These are phyloP conservation scores for Opeltia flavorubescens DNA, from an alignment of 495 filamentous ascomycete species.

Conservation along the genomic window DNA sequence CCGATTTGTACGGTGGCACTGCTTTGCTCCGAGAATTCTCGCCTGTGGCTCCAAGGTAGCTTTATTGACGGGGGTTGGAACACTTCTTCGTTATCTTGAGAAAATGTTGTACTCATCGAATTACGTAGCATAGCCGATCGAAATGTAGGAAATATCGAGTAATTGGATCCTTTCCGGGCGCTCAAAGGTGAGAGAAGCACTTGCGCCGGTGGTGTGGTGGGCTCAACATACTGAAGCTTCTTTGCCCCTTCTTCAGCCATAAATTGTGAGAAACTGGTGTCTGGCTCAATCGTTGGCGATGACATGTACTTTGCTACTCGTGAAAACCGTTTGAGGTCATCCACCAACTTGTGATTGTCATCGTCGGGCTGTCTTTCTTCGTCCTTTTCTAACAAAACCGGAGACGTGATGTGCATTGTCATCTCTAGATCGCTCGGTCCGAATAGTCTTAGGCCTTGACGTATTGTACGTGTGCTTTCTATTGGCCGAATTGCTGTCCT, in stretches of 20 bases:
- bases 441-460: conserved; percentile 18
- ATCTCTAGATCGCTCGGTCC: conserved; percentile 19
- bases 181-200: background rate
- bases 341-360: background rate
- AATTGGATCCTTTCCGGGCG: background rate
- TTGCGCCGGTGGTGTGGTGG: background rate
- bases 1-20: conserved; percentile 28
- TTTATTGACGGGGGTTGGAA: conserved; percentile 8
- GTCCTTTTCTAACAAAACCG: background rate
- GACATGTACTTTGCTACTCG: background rate
- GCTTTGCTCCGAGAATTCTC: conserved; percentile 21
- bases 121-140: conserved; percentile 1
- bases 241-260: background rate
- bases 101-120: conserved; percentile 8
- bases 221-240: background rate
- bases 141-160: conserved; percentile 9
- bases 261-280: background rate
- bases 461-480: conserved; percentile 8
- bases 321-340: background rate
- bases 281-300: background rate
- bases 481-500: conserved; percentile 19
- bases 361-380: background rate
- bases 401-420: conserved; percentile 12
- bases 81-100: conserved; percentile 2
- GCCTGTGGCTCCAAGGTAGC: conserved; percentile 11